Conservation (phyloP, 768 basidiomycete species). For the Neoboletus brunneissimus region DNA sequence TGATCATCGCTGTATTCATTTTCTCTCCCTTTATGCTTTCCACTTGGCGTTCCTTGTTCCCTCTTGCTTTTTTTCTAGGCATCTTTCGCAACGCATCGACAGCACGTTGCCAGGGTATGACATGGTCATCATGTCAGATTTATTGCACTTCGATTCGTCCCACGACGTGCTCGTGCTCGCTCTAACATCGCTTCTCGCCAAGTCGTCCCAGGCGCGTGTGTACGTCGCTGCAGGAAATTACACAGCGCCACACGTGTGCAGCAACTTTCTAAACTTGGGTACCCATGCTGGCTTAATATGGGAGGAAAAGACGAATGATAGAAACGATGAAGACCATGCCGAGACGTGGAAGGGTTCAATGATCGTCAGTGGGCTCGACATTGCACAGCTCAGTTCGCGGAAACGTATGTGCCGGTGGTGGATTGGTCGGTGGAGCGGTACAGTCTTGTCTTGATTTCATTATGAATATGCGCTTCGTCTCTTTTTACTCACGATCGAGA, state of each 20-base stretch:
- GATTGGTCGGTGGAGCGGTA: slow-evolving; percentile 49
- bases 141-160: slow-evolving; percentile 64
- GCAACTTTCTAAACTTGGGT: slow-evolving; percentile 47
- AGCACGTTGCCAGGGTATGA: slow-evolving; percentile 43
- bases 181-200: slow-evolving; percentile 46
- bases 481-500: not conserved
- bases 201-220: slow-evolving; percentile 38
- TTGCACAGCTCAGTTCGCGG: slow-evolving; percentile 44
- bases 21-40: not conserved
- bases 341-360: slow-evolving; percentile 47
- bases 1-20: not conserved
- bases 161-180: slow-evolving; percentile 57
- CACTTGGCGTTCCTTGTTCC: not conserved
- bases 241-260: slow-evolving; percentile 51
- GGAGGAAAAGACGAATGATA: slow-evolving; percentile 38
- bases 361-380: slow-evolving; percentile 46
- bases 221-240: slow-evolving; percentile 68
- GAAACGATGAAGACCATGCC: slow-evolving; percentile 6
- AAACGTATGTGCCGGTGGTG: slow-evolving; percentile 64
- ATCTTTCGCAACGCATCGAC: slow-evolving; percentile 8
- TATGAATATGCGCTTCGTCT: not conserved
- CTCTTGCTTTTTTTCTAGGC: slow-evolving; percentile 12
- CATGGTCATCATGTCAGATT: slow-evolving; percentile 64
- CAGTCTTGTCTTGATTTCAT: not conserved
- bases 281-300: slow-evolving; percentile 42